Evolutionary conservation across 495 filamentous ascomycete genomes (phyloP).

Genomic region (Hyaloscypha finlandica): DNA sequence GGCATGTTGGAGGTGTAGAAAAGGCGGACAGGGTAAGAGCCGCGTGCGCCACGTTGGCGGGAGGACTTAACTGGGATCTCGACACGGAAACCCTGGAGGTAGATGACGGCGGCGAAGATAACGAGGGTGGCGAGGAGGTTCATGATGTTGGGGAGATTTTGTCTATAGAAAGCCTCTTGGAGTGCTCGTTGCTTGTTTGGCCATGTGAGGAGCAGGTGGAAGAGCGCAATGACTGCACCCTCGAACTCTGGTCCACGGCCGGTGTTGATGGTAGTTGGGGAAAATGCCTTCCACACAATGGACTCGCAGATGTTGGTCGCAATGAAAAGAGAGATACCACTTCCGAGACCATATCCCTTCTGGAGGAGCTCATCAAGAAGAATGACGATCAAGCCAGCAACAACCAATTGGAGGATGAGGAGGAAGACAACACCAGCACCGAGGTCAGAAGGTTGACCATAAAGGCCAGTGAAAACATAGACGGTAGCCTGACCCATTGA

Average conservation of each 20-base stretch:
- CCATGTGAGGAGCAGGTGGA: constrained; percentile 98
- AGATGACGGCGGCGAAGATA: constrained; percentile 97
- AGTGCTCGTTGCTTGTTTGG: constrained; percentile 97
- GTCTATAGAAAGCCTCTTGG: constrained; percentile 97
- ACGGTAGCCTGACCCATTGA: constrained; percentile 97
- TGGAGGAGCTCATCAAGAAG: constrained; percentile 98
- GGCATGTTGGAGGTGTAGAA: constrained; percentile 96
- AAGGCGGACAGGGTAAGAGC: constrained; percentile 75
- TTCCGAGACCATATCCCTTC: constrained; percentile 98
- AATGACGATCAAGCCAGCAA: constrained; percentile 97
- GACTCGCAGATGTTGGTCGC: constrained; percentile 99
- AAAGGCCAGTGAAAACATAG: constrained; percentile 96
- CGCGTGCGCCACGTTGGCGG: constrained; percentile 97
- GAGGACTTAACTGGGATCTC: constrained; percentile 99
- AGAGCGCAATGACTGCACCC: constrained; percentile 96
- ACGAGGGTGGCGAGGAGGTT: constrained; percentile 91
- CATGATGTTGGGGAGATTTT: constrained; percentile 99
- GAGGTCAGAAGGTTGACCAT: constrained; percentile 92
- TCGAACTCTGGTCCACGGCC: constrained; percentile 99
- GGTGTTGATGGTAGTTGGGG: constrained; percentile 98
- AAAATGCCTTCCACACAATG: constrained; percentile 99
- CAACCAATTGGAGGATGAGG: constrained; percentile 92
- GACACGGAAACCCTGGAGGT: constrained; percentile 99
- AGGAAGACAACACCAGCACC: constrained; percentile 98
- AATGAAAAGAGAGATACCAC: constrained; percentile 99